Conservation (phyloP, 805 yeast genomes). For the Ogataea degrootiae region DNA sequence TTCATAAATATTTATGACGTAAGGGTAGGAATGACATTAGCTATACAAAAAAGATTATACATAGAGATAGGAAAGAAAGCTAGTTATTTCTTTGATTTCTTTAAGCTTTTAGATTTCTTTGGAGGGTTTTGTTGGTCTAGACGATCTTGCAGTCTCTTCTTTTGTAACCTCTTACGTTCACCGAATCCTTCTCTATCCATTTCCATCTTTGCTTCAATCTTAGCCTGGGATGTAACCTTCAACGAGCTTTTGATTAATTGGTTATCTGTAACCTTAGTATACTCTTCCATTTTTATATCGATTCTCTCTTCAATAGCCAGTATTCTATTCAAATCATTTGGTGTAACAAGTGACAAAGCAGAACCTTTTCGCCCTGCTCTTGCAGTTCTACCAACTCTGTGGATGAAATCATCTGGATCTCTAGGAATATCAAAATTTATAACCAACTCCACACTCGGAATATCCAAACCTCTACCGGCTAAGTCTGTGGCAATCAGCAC, state of each 20-base stretch:
- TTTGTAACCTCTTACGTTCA: slow-evolving; percentile 36
- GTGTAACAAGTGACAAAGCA: slow-evolving; percentile 76
- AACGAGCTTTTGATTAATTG: slow-evolving; percentile 70
- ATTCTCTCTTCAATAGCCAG: slow-evolving; percentile 85
- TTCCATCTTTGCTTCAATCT: slow-evolving; percentile 85
- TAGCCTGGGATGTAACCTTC: slow-evolving; percentile 69
- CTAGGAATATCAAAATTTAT: slow-evolving; percentile 78
- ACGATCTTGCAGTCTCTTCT: slow-evolving; percentile 11
- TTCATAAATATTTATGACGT: no score
- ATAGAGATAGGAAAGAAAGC: no score
- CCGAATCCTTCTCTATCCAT: slow-evolving; percentile 93
- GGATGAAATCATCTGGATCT: slow-evolving; percentile 79
- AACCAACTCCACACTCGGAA: slow-evolving; percentile 74
- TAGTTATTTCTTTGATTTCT: background rate
- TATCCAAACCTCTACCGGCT: slow-evolving; percentile 87
- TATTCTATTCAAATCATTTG: slow-evolving; percentile 76
- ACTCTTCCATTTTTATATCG: slow-evolving; percentile 72
- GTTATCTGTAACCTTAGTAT: slow-evolving; percentile 68
- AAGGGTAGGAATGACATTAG: no score
- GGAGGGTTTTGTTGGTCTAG: background rate
- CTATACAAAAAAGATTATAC: no score
- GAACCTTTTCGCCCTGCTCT: slow-evolving; percentile 94
- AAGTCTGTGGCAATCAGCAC: slow-evolving; percentile 92
- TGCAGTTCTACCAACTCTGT: slow-evolving; percentile 94
- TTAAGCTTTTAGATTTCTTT: slow-evolving; percentile 1